Percentiles rank a stretch among this genome's conserved stretches.
Evolutionary conservation across 73 alveolate genomes (phyloP).

Genomic region (Paramecium caudatum): DNA sequence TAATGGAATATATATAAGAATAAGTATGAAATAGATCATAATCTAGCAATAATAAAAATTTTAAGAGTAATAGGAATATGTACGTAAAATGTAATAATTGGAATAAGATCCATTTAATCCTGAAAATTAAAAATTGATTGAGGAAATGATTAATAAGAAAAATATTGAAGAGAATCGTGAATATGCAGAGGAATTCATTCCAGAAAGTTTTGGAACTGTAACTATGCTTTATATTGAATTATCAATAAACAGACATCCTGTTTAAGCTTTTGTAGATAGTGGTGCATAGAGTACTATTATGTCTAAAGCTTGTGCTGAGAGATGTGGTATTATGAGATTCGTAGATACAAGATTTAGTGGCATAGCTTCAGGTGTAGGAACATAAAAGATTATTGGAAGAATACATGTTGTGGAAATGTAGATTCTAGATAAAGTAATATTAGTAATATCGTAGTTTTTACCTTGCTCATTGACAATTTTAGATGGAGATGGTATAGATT

Average conservation of each 20-base stretch:
- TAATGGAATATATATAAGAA: neutral
- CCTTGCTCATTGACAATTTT: constrained; percentile 90
- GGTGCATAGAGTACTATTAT: constrained; percentile 96
- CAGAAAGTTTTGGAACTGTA: constrained; percentile 92
- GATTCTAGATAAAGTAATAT: constrained; percentile 81
- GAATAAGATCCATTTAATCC: constrained; percentile 85
- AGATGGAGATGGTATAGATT: constrained; percentile 92
- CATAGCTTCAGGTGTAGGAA: constrained; percentile 95
- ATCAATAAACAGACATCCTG: constrained; percentile 86
- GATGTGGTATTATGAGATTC: constrained; percentile 90
- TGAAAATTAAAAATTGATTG: constrained; percentile 89
- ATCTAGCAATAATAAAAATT: constrained; percentile 45
- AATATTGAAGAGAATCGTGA: constrained; percentile 89
- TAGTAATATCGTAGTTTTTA: constrained; percentile 35
- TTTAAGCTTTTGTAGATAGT: constrained; percentile 94
- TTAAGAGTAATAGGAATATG: constrained; percentile 25
- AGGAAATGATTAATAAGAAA: constrained; percentile 84
- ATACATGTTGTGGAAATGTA: constrained; percentile 95
- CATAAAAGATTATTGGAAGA: constrained; percentile 89
- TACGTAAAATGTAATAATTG: constrained; percentile 22
- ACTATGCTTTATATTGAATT: constrained; percentile 92
- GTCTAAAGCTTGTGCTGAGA: constrained; percentile 87
- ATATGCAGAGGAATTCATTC: constrained; percentile 88
- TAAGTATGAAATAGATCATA: neutral
- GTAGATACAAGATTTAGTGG: constrained; percentile 92